These are phyloP conservation scores for Trametes versicolor DNA, from an alignment of 1,284 basidiomycete genomes.

Conservation along the genomic window DNA sequence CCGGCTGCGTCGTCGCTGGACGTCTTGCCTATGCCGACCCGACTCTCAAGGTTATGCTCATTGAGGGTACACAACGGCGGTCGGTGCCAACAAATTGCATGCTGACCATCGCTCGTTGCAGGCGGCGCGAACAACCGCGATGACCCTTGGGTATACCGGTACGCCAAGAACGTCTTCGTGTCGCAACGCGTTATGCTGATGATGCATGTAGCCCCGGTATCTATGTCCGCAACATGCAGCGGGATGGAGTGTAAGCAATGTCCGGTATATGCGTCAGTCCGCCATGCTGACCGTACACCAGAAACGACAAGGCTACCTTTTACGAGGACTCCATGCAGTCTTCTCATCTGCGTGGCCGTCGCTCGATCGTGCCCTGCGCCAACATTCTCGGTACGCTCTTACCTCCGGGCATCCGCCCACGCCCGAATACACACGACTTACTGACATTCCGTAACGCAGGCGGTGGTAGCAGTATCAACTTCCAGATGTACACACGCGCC, in stretches of 20 bases:
- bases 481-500: conserved; percentile 80
- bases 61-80: conserved; percentile 62
- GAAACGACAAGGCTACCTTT: conserved; percentile 79
- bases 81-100: fast-evolving
- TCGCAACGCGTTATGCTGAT: background rate
- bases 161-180: background rate
- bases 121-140: conserved; percentile 77
- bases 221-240: conserved; percentile 75
- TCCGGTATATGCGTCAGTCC: background rate
- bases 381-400: conserved; percentile 66
- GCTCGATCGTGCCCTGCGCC: conserved; percentile 76
- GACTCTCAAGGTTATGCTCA: conserved; percentile 77
- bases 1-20: conserved; percentile 75
- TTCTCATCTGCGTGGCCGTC: conserved; percentile 66
- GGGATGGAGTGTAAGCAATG: conserved; percentile 64
- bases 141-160: conserved; percentile 78
- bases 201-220: conserved; percentile 62
- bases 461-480: conserved; percentile 66
- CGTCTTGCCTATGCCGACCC: conserved; percentile 77
- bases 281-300: conserved; percentile 35
- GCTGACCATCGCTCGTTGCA: conserved; percentile 35
- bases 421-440: background rate
- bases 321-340: conserved; percentile 70
- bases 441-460: conserved; percentile 31
- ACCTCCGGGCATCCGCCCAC: background rate